Evolutionary conservation across 1,284 basidiomycete genomes (phyloP).

Genomic region (Cryptococcus neoformans): DNA sequence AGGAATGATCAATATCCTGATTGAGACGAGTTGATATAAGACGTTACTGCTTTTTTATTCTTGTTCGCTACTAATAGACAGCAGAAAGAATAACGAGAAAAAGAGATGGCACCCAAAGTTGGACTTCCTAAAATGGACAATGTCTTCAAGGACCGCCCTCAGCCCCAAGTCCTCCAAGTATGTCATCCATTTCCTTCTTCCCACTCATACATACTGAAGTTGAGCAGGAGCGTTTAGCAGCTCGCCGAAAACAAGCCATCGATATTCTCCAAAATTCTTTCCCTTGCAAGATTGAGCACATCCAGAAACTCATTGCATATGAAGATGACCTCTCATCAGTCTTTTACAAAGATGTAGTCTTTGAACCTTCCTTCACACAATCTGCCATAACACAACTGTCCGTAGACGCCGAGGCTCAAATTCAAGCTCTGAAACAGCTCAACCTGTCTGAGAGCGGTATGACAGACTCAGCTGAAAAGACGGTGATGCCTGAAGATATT

Average conservation of each 20-base stretch:
- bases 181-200: background rate
- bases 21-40: background rate
- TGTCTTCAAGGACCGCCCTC: conserved; percentile 27
- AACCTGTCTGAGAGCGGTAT: too few relatives aligned
- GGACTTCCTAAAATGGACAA: conserved; percentile 21
- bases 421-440: too few relatives aligned
- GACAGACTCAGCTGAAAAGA: background rate
- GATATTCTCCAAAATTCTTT: conserved; percentile 25
- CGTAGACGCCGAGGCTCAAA: too few relatives aligned
- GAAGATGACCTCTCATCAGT: conserved; percentile 24
- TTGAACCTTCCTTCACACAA: conserved; percentile 11
- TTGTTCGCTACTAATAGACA: too few relatives aligned
- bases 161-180: conserved; percentile 17
- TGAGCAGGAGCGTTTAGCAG: conserved; percentile 21
- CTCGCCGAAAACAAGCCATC: conserved; percentile 19
- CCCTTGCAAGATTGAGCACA: conserved; percentile 23
- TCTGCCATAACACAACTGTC: conserved; percentile 11
- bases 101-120: background rate
- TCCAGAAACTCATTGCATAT: conserved; percentile 16
- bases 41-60: background rate
- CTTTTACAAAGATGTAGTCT: conserved; percentile 16
- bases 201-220: background rate
- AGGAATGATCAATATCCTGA: background rate
- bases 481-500: conserved; percentile 7
- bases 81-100: too few relatives aligned